A percentile compares a stretch with the other conserved stretches of the same genome.
These are phyloP conservation scores for Penicillium sp. DNA, from an alignment of 2,329 filamentous ascomycete species.

Conservation along the genomic window DNA sequence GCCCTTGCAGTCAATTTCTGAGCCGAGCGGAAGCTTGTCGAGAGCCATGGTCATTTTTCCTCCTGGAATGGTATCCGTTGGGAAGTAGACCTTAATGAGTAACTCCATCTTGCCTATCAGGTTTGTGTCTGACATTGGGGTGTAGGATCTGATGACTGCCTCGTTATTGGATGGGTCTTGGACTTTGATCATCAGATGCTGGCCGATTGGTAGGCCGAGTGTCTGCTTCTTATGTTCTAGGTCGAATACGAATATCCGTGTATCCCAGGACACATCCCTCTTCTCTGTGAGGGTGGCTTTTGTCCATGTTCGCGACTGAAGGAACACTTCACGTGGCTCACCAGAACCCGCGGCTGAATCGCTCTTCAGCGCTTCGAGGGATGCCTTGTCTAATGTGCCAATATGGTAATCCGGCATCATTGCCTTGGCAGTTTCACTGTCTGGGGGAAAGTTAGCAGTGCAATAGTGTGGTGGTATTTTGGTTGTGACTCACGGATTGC, in stretches of 20 bases:
- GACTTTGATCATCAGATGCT: slow-evolving; percentile 83
- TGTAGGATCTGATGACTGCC: slow-evolving; percentile 81
- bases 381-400: slow-evolving; percentile 67
- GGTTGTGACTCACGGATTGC: slow-evolving; percentile 71
- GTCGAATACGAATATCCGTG: slow-evolving; percentile 76
- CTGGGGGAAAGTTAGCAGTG: slow-evolving; percentile 49
- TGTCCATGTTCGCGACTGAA: slow-evolving; percentile 71
- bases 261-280: slow-evolving; percentile 70
- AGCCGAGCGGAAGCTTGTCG: slow-evolving; percentile 69
- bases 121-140: slow-evolving; percentile 68
- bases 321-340: slow-evolving; percentile 61
- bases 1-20: slow-evolving; percentile 80
- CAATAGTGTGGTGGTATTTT: background rate
- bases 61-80: slow-evolving; percentile 57
- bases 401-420: slow-evolving; percentile 90
- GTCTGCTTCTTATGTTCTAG: slow-evolving; percentile 69
- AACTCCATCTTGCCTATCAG: slow-evolving; percentile 68
- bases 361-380: slow-evolving; percentile 55
- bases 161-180: slow-evolving; percentile 67
- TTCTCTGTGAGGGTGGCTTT: slow-evolving; percentile 69
- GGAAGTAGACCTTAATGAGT: slow-evolving; percentile 79
- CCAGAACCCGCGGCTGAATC: slow-evolving; percentile 45
- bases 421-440: slow-evolving; percentile 85
- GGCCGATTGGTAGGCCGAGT: slow-evolving; percentile 76
- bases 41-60: slow-evolving; percentile 82